Percentiles rank a stretch among this genome's conserved stretches.
Evolutionary conservation across 2,329 filamentous ascomycete genomes (phyloP).

Genomic region (Dactylellina parvicollis): DNA sequence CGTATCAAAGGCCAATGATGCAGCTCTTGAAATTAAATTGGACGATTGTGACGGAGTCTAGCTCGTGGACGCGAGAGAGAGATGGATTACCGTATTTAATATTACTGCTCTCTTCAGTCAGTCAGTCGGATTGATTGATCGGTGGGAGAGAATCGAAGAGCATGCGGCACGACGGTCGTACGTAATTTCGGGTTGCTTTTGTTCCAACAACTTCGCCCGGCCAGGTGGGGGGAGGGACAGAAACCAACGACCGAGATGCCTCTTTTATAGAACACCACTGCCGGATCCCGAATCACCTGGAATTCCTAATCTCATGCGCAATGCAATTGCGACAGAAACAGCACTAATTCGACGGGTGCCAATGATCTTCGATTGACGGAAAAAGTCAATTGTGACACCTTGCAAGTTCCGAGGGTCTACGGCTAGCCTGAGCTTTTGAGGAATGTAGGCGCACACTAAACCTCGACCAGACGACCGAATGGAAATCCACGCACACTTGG

Average conservation of each 20-base stretch:
- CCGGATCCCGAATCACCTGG: conserved; percentile 17
- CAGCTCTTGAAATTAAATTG: not conserved
- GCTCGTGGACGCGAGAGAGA: not conserved
- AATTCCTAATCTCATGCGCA: conserved; percentile 15
- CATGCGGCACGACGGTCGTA: not conserved
- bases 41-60: not conserved
- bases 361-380: conserved; percentile 23
- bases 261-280: conserved; percentile 3
- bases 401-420: conserved; percentile 43
- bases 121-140: not conserved
- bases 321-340: conserved; percentile 25
- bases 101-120: no score
- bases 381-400: conserved; percentile 42
- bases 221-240: not conserved
- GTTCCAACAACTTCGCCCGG: not conserved
- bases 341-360: conserved; percentile 12
- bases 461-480: conserved; percentile 17
- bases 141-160: not conserved
- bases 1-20: conserved; percentile 3
- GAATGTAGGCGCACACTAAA: conserved; percentile 51
- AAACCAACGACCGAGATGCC: conserved; percentile 12
- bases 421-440: conserved; percentile 39
- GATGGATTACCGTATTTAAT: no score
- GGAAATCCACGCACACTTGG: conserved; percentile 39
- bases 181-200: conserved; percentile 12